Base-by-base conservation (phyloP, 768 basidiomycete species). In the Agaricus subrufescens region DNA sequence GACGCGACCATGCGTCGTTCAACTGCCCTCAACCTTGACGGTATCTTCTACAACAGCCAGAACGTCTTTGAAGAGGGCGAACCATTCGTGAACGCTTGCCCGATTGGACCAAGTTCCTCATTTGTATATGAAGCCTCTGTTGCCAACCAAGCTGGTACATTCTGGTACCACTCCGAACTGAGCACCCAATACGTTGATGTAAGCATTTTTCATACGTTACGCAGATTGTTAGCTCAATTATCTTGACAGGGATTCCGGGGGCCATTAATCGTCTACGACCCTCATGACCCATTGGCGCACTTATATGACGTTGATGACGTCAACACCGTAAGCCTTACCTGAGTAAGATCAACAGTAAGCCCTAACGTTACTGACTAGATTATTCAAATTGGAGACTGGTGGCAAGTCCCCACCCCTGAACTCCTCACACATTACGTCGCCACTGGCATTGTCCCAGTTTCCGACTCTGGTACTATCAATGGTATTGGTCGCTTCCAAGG, bases 1-100 rank as follows among this genome's bases (percentile, higher is more conserved):
- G 79, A 86, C 46, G 68, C 71, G 1, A 69, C 76, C 0, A 81
- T 84, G 82, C 60, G 75, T 29, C 73, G 71, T 15, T 64, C 62
- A 12, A 15, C 61, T 23, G 37, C 50, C 27, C 46, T 12, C 48
- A 83, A 81, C 74, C 75, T 59, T 75, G 75, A 75, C 73, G 76
- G 58, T 74, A 76, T 26, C 61, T 61, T 65, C 29, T 59, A 59
- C 50, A 53, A 53, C 19, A 59, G 60, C 30, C 31, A 43, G 27
- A 62, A 67, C 39, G 25, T 54, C 7, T 66, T 56, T 50, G 56
- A 50, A 31, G 55, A 56, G 27, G 2, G 12, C 48, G 55, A 56
- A 19, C 55, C 68, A 4, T 62, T 68, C 44, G 68, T 80, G 8
- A 77, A 73, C 10, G 78, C 80, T 58, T 81, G 80, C 62, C 80